Conservation (phyloP, 2,329 filamentous ascomycete species). For the Aspergillus sp. region DNA sequence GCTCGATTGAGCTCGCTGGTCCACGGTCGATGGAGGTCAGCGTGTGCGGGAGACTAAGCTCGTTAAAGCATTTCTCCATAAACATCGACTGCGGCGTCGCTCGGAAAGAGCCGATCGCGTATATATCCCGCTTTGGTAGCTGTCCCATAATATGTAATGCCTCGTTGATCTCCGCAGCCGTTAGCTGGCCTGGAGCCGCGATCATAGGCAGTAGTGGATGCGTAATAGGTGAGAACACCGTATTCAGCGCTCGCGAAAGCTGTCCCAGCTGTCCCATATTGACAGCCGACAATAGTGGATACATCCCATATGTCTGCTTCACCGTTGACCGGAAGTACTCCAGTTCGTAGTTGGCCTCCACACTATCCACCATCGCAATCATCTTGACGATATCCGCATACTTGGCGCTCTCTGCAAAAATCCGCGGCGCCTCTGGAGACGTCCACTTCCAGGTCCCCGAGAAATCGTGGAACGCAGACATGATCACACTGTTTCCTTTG, state of each 20-base stretch:
- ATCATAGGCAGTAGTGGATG: slow-evolving; percentile 81
- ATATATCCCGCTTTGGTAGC: slow-evolving; percentile 75
- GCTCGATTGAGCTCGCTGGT: slow-evolving; percentile 66
- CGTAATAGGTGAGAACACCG: slow-evolving; percentile 83
- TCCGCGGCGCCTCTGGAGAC: slow-evolving; percentile 66
- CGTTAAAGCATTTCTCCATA: slow-evolving; percentile 80
- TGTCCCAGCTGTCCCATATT: slow-evolving; percentile 89
- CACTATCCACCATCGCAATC: slow-evolving; percentile 78
- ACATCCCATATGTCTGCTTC: slow-evolving; percentile 62
- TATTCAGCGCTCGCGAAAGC: slow-evolving; percentile 79
- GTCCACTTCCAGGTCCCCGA: slow-evolving; percentile 83
- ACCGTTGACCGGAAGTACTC: slow-evolving; percentile 84
- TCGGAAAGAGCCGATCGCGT: slow-evolving; percentile 72
- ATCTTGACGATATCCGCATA: slow-evolving; percentile 89
- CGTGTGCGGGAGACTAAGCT: slow-evolving; percentile 80
- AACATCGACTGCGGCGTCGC: slow-evolving; percentile 79
- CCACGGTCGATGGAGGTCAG: slow-evolving; percentile 73
- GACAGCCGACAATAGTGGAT: slow-evolving; percentile 76
- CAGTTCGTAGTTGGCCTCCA: slow-evolving; percentile 85
- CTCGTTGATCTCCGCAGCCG: slow-evolving; percentile 80
- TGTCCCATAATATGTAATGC: slow-evolving; percentile 77
- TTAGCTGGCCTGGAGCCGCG: slow-evolving; percentile 81
- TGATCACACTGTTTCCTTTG: slow-evolving; percentile 77
- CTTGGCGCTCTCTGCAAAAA: slow-evolving; percentile 70
- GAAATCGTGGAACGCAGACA: slow-evolving; percentile 91